Base-by-base conservation (phyloP, 2,329 filamentous ascomycete species). In the Fusarium verrucosum region DNA sequence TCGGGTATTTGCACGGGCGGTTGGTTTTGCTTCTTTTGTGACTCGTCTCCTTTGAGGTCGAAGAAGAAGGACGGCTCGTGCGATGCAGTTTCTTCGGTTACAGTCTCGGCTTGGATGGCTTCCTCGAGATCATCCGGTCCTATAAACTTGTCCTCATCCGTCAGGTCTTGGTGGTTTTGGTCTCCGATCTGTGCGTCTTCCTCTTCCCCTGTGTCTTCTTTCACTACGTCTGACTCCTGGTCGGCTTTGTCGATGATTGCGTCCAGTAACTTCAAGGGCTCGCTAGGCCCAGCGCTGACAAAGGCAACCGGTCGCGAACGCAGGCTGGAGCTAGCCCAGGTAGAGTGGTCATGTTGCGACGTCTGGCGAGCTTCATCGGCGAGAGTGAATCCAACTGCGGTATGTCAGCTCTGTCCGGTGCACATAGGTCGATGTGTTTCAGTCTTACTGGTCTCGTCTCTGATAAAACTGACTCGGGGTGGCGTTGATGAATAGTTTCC, bases 301-400 rank as follows among this genome's bases (percentile, higher is more conserved):
- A 87, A 87, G 0, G 62, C 61, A 5, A 87, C 78, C 2, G 85
- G 85, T 37, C 77, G 79, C 38, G 78, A 74, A 50, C 85, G 78
- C 10, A 87, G 75, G 43, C 76, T 80, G 52, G 77, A 78, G 28
- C 70, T 65, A 16, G 73, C 75, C 77, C 76, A 80, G n/a, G 68
- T 66, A 0, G 76, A 77, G 30, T 77, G 76, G 45, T 82, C 80
- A 49, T 82, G 80, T 23, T 73, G 75, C 19, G 78, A 77, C 3
- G 83, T 86, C 56, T 83, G 80, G 50, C 80, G 76, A 55, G 82
- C 83, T 70, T 85, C 80, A 19, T 86, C 82, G 49, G 77, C 78
- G 66, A 77, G 61, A 32, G 71, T 75, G 10, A 76, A 71, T 10
- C 64, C 69, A 53, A 47, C 70, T 73, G 30, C 22, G 13, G 10